Evolutionary conservation across 2,329 filamentous ascomycete genomes (phyloP).

Genomic region (Xylariaceae sp.): DNA sequence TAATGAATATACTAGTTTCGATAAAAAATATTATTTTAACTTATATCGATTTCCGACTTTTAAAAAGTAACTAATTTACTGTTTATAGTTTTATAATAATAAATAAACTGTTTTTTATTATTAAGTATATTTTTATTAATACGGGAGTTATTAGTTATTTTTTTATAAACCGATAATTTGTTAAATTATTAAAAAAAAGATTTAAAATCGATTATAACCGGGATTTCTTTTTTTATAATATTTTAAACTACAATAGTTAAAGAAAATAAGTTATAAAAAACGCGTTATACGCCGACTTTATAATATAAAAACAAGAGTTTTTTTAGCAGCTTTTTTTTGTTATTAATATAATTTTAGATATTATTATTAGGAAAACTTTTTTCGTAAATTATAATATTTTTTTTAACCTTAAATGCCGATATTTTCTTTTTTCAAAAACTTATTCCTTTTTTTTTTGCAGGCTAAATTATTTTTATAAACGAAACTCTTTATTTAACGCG

Average conservation of each 20-base stretch:
- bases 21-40: background rate
- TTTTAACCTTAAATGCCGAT: too few species aligned
- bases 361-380: too few species aligned
- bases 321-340: too few species aligned
- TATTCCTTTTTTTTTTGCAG: background rate
- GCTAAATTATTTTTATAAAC: background rate
- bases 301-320: too few species aligned
- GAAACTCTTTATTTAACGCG: background rate
- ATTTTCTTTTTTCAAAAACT: background rate
- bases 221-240: background rate
- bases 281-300: too few species aligned
- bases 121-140: too few species aligned
- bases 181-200: background rate
- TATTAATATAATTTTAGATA: too few species aligned
- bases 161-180: background rate
- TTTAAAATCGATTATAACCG: background rate
- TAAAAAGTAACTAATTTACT: background rate
- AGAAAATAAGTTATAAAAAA: background rate
- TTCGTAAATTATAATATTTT: too few species aligned
- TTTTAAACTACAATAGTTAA: background rate
- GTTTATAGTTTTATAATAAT: background rate
- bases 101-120: background rate
- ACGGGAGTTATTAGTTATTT: background rate
- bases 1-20: background rate
- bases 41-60: background rate